These are phyloP conservation scores for Ascochyta viciae-villosae DNA, from an alignment of 2,329 filamentous ascomycete genomes.

Conservation along the genomic window DNA sequence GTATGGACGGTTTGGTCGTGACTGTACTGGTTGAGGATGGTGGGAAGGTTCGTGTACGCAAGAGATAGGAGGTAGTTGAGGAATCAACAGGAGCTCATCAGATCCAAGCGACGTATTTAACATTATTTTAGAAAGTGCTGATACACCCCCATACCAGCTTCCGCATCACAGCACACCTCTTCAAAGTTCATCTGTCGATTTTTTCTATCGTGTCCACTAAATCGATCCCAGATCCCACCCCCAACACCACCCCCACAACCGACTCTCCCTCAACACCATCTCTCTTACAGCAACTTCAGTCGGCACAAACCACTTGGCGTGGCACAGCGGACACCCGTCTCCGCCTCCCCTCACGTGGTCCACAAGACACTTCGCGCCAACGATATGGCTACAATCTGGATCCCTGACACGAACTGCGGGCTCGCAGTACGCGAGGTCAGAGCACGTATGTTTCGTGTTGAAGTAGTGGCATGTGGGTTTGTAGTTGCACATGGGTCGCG, in stretches of 20 bases:
- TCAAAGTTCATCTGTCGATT: too few species aligned
- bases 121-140: not conserved
- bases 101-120: constrained; percentile 16
- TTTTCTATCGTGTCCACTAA: too few species aligned
- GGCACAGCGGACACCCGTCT: not conserved
- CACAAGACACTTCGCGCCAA: not conserved
- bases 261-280: not conserved
- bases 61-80: not conserved
- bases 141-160: too few species aligned
- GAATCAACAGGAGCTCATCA: constrained; percentile 1
- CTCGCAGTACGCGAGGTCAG: not conserved
- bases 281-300: not conserved
- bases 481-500: constrained; percentile 1
- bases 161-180: too few species aligned
- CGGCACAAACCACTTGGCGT: not conserved
- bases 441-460: not conserved
- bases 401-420: not conserved
- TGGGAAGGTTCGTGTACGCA: not conserved
- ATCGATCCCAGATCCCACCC: not conserved
- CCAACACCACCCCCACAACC: not conserved
- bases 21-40: too few species aligned
- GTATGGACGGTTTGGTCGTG: too few species aligned
- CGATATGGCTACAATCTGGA: not conserved
- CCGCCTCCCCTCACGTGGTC: not conserved
- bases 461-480: not conserved